Evolutionary conservation across 2,329 filamentous ascomycete genomes (phyloP).

Genomic region (Colletotrichum endophyticum): DNA sequence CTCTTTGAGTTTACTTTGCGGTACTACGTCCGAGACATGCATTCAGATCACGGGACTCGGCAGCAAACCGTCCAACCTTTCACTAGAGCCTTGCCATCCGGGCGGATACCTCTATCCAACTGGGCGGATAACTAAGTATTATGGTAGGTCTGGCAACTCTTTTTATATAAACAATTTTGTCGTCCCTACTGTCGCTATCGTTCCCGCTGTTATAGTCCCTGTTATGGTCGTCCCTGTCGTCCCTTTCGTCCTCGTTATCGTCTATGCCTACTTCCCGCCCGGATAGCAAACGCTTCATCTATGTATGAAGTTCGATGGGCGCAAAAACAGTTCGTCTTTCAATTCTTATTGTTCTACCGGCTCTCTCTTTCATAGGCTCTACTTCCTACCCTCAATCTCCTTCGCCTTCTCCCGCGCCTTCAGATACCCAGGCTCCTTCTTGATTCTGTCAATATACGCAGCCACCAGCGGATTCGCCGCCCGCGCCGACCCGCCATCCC

Average conservation of each 20-base stretch:
- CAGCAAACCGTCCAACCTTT: neutral
- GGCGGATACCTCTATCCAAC: accelerated
- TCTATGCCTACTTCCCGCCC: too few species aligned
- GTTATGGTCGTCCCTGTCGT: too few species aligned
- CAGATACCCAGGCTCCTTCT: conserved; percentile 52
- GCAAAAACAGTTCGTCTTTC: accelerated
- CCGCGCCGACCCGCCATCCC: conserved; percentile 43
- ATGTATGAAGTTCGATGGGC: too few species aligned
- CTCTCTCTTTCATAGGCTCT: too few species aligned
- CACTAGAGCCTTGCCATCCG: neutral
- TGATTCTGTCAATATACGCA: conserved; percentile 51
- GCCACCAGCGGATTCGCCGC: conserved; percentile 46
- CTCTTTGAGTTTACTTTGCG: neutral
- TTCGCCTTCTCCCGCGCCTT: conserved; percentile 52
- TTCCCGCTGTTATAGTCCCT: too few species aligned
- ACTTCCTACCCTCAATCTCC: conserved; percentile 46
- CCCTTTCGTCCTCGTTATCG: too few species aligned
- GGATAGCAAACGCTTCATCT: neutral
- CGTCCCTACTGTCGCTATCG: too few species aligned
- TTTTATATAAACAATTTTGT: too few species aligned
- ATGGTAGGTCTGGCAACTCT: too few species aligned
- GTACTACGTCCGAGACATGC: neutral
- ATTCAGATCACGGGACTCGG: neutral
- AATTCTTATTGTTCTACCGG: neutral
- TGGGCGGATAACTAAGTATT: too few species aligned